These are phyloP conservation scores for Lactifluus hygrophoroides DNA, from an alignment of 768 basidiomycete genomes.

Conservation along the genomic window DNA sequence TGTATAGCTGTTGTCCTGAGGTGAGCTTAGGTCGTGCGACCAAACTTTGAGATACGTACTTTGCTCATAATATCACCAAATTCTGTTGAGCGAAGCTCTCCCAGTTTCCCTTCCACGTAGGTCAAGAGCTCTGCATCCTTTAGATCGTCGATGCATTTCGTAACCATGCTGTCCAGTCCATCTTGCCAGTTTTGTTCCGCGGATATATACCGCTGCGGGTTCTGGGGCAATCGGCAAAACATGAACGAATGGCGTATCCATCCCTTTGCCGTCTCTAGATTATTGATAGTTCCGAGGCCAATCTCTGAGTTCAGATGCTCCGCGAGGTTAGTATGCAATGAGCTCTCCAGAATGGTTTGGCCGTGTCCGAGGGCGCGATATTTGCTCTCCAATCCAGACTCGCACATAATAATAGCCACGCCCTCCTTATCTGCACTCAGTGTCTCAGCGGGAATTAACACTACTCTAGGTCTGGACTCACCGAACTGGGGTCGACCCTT, in stretches of 20 bases:
- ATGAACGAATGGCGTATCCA: conserved; percentile 88
- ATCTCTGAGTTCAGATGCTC: conserved; percentile 97
- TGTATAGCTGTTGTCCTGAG: conserved; percentile 37
- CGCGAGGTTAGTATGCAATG: conserved; percentile 68
- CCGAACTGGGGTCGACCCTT: conserved; percentile 91
- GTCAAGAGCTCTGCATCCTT: conserved; percentile 52
- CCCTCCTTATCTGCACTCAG: conserved; percentile 65
- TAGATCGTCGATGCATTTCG: conserved; percentile 52
- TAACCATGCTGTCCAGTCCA: conserved; percentile 64
- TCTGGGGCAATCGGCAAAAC: conserved; percentile 76
- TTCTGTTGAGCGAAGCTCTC: conserved; percentile 50
- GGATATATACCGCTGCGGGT: conserved; percentile 68
- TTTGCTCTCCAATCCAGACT: conserved; percentile 58
- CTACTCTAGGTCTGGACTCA: conserved; percentile 23
- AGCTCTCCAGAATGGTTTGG: conserved; percentile 75
- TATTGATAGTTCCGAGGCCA: conserved; percentile 73
- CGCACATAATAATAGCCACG: conserved; percentile 76
- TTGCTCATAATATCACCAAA: conserved; percentile 86
- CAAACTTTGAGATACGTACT: conserved; percentile 30
- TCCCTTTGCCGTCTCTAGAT: conserved; percentile 56
- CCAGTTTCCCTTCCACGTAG: conserved; percentile 32
- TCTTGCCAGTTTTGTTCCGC: conserved; percentile 58
- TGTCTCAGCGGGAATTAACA: neutral
- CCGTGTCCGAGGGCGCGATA: conserved; percentile 65
- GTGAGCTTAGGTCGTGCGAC: neutral